Base-by-base conservation (phyloP, 106 monocot genomes). In the Dendrobium catenatum region DNA sequence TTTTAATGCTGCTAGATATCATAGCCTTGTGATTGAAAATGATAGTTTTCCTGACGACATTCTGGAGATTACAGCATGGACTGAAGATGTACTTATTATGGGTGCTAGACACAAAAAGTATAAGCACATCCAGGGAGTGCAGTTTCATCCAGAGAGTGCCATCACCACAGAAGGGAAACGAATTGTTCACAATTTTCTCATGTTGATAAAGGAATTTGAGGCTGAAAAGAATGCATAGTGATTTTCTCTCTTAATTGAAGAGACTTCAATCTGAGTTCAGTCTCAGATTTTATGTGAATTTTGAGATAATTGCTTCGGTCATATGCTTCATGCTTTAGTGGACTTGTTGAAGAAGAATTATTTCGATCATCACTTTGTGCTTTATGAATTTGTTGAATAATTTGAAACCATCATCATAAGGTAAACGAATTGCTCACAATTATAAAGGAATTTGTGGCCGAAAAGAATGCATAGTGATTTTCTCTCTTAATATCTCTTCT, bases 21-120 rank as follows among this genome's bases (percentile, higher is more conserved):
- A 97, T 76, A 97, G 94, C 48, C 90, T 97, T 73, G 94, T 97
- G 33, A 94, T 96, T 80, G 92, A 94, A 37, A 88, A 92, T 11
- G 86, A 92, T 33, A 94, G 76, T 77, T 97, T 97, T 73, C 96
- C 94, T 72, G 77, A 76, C 24, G 92, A 92, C 51, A 64, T 58
- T 27, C 86, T 97, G 77, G 96, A 97, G 76, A 82, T 93, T 72
- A 98, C 91, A 49, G 94, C 97, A 5, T 94, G 94, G 94, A 94
- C 92, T 58, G 93, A 92, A 81, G 94, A 98, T 93, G 97, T 93
- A 58, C 80, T 94, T 55, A 86, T 94, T 78, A 97, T 97, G 97
- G 97, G 86, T 83, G 97, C 90, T 68, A 88, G 89, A 18, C 97
- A 97, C 84, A 94, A 86, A 68, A 88, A 85, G 72, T 92, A 92